A percentile compares a stretch with the other conserved stretches of the same genome.
Conservation (phyloP, 2,329 filamentous ascomycete species). For the Lasiodiplodia gonubiensis region DNA sequence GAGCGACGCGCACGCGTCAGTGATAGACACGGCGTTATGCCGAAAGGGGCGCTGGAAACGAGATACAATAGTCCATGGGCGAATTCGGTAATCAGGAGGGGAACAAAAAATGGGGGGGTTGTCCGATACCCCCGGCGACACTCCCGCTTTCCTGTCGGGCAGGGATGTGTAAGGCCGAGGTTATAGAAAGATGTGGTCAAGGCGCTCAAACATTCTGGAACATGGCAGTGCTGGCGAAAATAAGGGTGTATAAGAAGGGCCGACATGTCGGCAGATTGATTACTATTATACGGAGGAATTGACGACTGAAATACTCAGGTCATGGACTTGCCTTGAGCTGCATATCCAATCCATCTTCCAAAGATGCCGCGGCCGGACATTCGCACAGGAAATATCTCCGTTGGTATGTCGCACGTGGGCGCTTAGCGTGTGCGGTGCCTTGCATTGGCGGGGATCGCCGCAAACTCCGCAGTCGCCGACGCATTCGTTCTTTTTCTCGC, state of each 20-base stretch:
- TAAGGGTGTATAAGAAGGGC: not conserved
- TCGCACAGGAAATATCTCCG: slow-evolving; percentile 2
- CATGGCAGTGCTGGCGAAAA: not conserved
- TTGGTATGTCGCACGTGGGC: not conserved
- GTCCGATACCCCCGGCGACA: not conserved
- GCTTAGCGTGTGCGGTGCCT: slow-evolving; percentile 7
- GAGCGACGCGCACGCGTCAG: slow-evolving; percentile 11
- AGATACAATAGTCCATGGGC: not conserved
- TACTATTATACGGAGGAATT: not conserved
- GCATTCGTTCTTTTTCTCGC: not conserved
- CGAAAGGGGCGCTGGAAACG: not conserved
- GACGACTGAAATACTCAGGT: not conserved
- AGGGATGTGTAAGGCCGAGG: not conserved
- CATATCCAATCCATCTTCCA: not conserved
- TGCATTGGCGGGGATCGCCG: not conserved
- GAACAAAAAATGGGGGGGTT: not conserved
- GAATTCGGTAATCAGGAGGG: slow-evolving; percentile 14
- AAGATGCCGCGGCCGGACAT: not conserved
- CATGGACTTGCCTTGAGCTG: not conserved
- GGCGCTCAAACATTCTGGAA: slow-evolving; percentile 13
- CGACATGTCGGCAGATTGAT: not conserved
- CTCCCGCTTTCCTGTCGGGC: not conserved
- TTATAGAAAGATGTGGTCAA: not conserved
- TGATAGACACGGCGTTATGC: not conserved
- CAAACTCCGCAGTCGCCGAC: too few relatives aligned